Base-by-base conservation (phyloP, 257 asterid species). In the Nemophila menziesii region DNA sequence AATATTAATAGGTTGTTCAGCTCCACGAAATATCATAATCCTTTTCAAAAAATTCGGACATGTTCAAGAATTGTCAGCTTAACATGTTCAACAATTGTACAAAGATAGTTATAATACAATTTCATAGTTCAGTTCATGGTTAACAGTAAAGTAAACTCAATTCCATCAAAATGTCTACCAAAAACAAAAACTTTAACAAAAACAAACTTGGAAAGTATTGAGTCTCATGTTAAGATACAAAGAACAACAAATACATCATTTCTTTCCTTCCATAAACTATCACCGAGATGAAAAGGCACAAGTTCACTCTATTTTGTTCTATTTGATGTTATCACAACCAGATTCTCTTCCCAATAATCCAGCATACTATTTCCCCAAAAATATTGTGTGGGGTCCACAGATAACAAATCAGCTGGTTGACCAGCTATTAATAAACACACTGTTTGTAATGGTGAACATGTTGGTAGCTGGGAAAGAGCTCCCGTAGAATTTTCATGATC, bases 201-300 rank as follows among this genome's bases (percentile, higher is more conserved):
- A n/a, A n/a, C n/a, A n/a, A n/a, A n/a, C n/a, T n/a, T n/a, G n/a
- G n/a, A n/a, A n/a, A n/a, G n/a, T n/a, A n/a, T n/a, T n/a, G n/a
- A n/a, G n/a, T n/a, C n/a, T n/a, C n/a, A n/a, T n/a, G n/a, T n/a
- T n/a, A n/a, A n/a, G n/a, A n/a, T n/a, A n/a, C n/a, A n/a, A n/a
- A n/a, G n/a, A n/a, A n/a, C n/a, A n/a, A 16, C 15, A 39, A 8
- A 51, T 81, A 90, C 94, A 69, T 90, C 85, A 63, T 76, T 77
- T 74, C 87, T 85, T 64, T 85, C 94, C 73, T 77, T 85, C 94
- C 93, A 90, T 49, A 90, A 63, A 65, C 94, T 85, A 74, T 90
- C 98, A 40, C 98, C 98, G 45, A 90, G 94, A 68, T 90, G 93
- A 51, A 79, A 56, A 49, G 85, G 98, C 63, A 90, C 98, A 61